Conservation (phyloP, 257 asterid species). For the Gynochthodes officinalis region DNA sequence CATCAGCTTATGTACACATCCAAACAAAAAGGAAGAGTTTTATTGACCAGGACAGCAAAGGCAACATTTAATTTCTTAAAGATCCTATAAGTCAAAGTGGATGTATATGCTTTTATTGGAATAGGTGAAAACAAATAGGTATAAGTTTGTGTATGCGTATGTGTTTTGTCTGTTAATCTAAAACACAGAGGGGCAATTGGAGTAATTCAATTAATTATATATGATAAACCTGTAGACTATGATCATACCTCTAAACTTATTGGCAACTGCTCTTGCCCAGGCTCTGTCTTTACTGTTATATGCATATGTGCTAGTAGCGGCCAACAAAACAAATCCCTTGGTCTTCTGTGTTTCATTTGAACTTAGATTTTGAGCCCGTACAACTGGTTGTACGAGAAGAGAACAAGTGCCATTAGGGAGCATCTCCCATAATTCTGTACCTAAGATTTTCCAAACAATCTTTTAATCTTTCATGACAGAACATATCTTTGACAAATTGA, state of each 20-base stretch:
- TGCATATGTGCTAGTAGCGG: constrained; percentile 65
- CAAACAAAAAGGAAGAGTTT: neutral
- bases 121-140: neutral
- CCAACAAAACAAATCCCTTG: constrained; percentile 68
- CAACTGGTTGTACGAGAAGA: constrained; percentile 70
- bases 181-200: neutral
- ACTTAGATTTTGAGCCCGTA: constrained; percentile 23
- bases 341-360: constrained; percentile 29
- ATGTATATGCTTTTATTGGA: neutral
- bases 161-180: neutral
- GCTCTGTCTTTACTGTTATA: constrained; percentile 60
- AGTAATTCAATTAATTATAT: neutral
- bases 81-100: neutral
- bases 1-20: neutral
- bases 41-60: neutral
- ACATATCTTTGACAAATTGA: neutral
- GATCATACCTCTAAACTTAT: constrained; percentile 55
- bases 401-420: constrained; percentile 69
- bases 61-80: neutral
- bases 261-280: constrained; percentile 74
- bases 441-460: neutral
- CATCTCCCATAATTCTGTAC: constrained; percentile 51
- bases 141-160: no score
- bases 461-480: neutral
- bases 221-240: constrained; percentile 14